phyloP scores from a whole-genome alignment of 805 yeast genomes.

The Saccharomycopsis fodiens region DNA sequence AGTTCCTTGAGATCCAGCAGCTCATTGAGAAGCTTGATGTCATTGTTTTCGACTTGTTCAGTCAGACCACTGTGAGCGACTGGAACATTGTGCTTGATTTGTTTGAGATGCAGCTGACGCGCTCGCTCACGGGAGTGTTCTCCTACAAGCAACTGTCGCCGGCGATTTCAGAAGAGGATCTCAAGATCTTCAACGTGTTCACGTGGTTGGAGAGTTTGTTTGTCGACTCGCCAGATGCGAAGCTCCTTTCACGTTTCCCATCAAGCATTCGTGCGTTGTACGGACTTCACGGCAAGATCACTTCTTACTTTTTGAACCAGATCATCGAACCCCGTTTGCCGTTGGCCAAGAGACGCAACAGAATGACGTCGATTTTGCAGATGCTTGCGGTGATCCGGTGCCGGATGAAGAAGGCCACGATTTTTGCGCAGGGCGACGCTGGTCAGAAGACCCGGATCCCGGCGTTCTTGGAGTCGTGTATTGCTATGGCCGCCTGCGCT shows the following conservation, averaged over 20 bases:
- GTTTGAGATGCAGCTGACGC: conserved; percentile 61
- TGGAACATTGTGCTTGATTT: conserved; percentile 75
- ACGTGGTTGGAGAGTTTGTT: conserved; percentile 57
- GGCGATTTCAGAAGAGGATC: conserved; percentile 41
- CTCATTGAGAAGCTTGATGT: conserved; percentile 61
- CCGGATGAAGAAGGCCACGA: conserved; percentile 53
- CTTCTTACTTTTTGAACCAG: conserved; percentile 55
- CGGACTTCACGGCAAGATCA: conserved; percentile 59
- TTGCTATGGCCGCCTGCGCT: conserved; percentile 63
- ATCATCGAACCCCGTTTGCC: conserved; percentile 55
- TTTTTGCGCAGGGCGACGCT: conserved; percentile 33
- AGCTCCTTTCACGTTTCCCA: conserved; percentile 50
- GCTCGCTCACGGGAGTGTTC: conserved; percentile 51
- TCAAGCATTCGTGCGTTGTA: conserved; percentile 57
- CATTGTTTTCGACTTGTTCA: conserved; percentile 49
- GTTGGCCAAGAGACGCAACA: conserved; percentile 50
- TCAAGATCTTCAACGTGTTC: conserved; percentile 62
- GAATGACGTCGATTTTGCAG: conserved; percentile 62
- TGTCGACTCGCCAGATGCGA: conserved; percentile 35
- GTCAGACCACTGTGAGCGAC: conserved; percentile 53
- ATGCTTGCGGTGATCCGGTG: conserved; percentile 57
- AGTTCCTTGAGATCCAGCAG: conserved; percentile 41
- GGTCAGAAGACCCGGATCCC: conserved; percentile 40
- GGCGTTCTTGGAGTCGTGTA: conserved; percentile 75
- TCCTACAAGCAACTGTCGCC: conserved; percentile 33